Evolutionary conservation across 176 grass and related monocot genomes (phyloP), one percentile per base, ranked within the genome.

Genomic region (Saccharum officinarum): DNA sequence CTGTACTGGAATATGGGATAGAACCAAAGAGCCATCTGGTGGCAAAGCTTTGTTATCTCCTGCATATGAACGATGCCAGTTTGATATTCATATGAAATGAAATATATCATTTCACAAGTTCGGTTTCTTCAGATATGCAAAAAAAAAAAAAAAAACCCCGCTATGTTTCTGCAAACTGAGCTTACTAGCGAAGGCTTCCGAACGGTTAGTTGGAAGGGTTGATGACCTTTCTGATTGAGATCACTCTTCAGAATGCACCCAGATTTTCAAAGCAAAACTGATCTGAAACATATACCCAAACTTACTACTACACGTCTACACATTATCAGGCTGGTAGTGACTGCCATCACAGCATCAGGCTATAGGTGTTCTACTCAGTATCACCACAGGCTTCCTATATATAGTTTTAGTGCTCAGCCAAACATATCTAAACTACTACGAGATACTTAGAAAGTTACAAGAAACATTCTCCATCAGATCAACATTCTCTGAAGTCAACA

Each of bases 1-100:
- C 74, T 75, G 78, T 83, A 75, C 72, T 69, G 80, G 80, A 87
- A 83, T 83, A 67, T 83, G 47, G 25, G 45, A 84, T 69, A 83
- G 61, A 60, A 83, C 61, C 20, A 61, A 61, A 78, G 54, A 62
- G 13, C 55, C 57, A 62, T 61, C 74, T 5, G 41, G 41, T 68
- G 81, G 61, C 82, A 49, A 69, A 60, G 49, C 26, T 38, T 80
- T 85, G 45, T 87, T 70, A 61, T 75, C 70, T 68, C 26, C 81
- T 65, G 57, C 55, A 67, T 74, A 67, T 74, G 60, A 80, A 84
- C 36, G 30, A 68, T 73, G 45, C 20, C 55, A 59, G 71, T 60
- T 57, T 60, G 57, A 79, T 73, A 73, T 74, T 77, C 67, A 41
- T 20, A 73, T 73, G 87, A 3, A 81, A 82, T 60, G 62, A 47